phyloP scores from a whole-genome alignment of 495 filamentous ascomycete species.

The Pseudoneurospora amorphoporcata region DNA sequence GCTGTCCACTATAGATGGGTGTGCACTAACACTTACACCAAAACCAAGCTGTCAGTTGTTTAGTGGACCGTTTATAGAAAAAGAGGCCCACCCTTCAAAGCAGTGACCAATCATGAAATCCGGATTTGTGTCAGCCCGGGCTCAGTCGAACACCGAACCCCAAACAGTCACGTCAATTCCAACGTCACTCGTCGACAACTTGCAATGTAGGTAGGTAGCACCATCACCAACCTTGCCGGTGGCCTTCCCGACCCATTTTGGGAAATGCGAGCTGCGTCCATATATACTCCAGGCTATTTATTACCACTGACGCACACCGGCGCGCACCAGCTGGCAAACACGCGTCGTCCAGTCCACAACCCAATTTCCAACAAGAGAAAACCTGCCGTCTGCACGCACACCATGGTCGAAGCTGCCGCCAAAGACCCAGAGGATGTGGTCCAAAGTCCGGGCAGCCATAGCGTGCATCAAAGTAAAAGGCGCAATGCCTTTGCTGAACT shows the following conservation, averaged over 20 bases:
- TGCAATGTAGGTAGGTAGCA: background rate
- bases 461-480: slow-evolving; percentile 2
- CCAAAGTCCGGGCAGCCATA: slow-evolving; percentile 9
- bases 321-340: background rate
- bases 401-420: slow-evolving; percentile 12
- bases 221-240: background rate
- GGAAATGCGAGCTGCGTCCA: background rate
- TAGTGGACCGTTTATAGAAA: too few species aligned
- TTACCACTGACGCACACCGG: background rate
- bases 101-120: background rate
- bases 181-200: background rate
- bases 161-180: background rate
- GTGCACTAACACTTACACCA: background rate
- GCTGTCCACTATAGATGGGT: background rate
- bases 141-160: background rate
- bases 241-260: background rate
- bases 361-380: background rate
- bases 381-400: background rate
- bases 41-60: background rate
- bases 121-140: background rate
- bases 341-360: background rate
- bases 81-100: background rate
- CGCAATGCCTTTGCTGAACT: slow-evolving; percentile 48
- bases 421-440: slow-evolving; percentile 8
- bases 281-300: background rate